Evolutionary conservation across 2,329 filamentous ascomycete species (phyloP).

Genomic region (Stagonosporopsis rhizophila): DNA sequence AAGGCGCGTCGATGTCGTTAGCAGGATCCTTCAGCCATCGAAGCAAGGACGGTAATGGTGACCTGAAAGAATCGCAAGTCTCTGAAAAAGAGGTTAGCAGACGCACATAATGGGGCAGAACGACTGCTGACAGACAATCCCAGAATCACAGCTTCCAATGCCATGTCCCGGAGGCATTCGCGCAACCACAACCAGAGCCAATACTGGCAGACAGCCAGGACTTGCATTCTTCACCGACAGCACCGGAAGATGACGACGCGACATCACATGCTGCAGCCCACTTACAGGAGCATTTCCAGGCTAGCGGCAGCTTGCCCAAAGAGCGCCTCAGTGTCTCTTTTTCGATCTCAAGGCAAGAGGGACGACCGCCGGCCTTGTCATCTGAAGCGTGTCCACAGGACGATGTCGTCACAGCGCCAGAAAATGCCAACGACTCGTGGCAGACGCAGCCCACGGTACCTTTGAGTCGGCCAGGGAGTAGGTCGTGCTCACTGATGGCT

Average conservation of each 20-base stretch:
- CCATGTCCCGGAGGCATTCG: not conserved
- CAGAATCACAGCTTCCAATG: conserved; percentile 4
- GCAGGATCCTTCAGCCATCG: conserved; percentile 6
- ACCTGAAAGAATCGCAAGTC: not conserved
- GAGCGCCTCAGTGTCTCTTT: not conserved
- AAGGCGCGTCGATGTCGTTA: conserved; percentile 1
- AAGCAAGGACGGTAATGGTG: not conserved
- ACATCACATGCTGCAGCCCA: not conserved
- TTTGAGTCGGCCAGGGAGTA: conserved; percentile 3
- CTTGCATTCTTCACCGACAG: conserved; percentile 1
- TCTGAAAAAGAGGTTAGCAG: not conserved
- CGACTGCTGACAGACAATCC: not conserved
- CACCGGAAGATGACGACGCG: not conserved
- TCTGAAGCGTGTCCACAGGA: not conserved
- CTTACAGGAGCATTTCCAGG: not conserved
- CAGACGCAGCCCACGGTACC: conserved; percentile 8
- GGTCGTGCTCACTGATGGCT: not conserved
- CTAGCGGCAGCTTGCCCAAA: not conserved
- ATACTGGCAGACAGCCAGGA: conserved; percentile 9
- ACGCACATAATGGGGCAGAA: too few relatives aligned
- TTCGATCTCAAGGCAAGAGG: not conserved
- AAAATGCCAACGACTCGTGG: not conserved
- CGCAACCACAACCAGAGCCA: conserved; percentile 9
- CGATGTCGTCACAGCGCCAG: not conserved
- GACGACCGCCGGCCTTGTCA: not conserved